Evolutionary conservation across 2,329 filamentous ascomycete species (phyloP), one percentile per base, ranked within the genome.

Genomic region (Periglandula ipomoeae): DNA sequence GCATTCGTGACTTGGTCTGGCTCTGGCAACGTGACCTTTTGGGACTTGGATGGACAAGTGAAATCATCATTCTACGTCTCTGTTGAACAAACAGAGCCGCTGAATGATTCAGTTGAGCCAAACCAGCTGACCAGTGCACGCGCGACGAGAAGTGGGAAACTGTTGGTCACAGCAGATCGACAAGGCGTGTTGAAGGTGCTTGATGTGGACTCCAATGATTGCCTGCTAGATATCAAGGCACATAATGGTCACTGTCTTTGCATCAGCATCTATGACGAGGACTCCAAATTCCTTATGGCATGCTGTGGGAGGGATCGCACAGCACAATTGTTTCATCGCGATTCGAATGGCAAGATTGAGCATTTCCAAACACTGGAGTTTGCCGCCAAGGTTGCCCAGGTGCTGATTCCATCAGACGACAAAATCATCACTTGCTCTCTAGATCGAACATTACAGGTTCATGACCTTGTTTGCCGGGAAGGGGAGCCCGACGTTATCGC

Each of bases 291-390:
- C 32, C 71, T 95, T 41, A 74, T 97, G 56, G 91, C 87, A 17
- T 89, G 84, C 10, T 90, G 85, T 61, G 87, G 89, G 32, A 79
- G 93, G 55, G 93, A 98, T 66, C 84, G 93, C 45, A 95, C 86
- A n/a, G 80, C 91, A 1, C 93, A 98, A 63, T 70, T 98, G n/a
- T 97, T 96, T 62, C 75, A 79, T 52, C 72, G 74, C 23, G 73
- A 74, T 22, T 68, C 69, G 1, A 71, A 67, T 11, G 76, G 80
- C 2, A 68, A 67, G 3, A 85, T 94, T 65, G 79, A 86, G 50
- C 78, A 96, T 50, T 79, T 95, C 46, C 93, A 98, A 64, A 98
- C 93, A 0, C 78, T 97, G 49, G 91, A 98, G 57, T 95, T 97
- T 65, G 82, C 89, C 26, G 88, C 89, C 20, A 87, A 87, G 54